Evolutionary conservation across 768 basidiomycete species (phyloP), one percentile per base, ranked within the genome.

Genomic region (Asterophora lycoperdoides): DNA sequence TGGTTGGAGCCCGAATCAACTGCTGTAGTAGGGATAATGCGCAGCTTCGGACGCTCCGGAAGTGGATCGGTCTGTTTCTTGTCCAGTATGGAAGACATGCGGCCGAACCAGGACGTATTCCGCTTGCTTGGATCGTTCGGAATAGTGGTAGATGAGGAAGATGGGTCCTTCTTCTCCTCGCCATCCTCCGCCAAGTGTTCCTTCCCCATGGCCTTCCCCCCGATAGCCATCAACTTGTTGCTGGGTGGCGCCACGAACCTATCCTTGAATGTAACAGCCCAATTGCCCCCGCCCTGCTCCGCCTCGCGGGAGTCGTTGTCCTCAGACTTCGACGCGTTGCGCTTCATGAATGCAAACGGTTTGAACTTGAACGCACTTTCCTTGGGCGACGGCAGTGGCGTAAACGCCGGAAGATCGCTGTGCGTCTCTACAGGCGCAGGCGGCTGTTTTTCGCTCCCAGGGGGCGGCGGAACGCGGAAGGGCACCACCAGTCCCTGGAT

Each of bases 361-460:
- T 67, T 68, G 46, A 67, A 59, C 8, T 67, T 67, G 44, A 67
- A 60, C 8, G 63, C 51, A 34, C 63, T 56, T 4, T 64, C 65
- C 40, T 60, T 65, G n/a, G 73, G 65, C 32, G 68, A 69, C 17
- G 76, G 74, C 52, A 78, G 64, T 6, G 79, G 81, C 23, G 76
- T 77, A 51, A 82, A 82, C 18, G 73, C 73, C 13, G 68, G 68
- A 14, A 75, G 54, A 34, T 71, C 63, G 23, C 58, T 51, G 46
- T 63, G 55, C 35, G 29, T 6, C 23, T 6, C 23, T n/a, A n/a
- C 33, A 29, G 29, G 5, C 33, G 44, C 32, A n/a, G 49, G 51
- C 17, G 55, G 36, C 17, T 8, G 28, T 5, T 63, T 59, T 49
- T 65, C 62, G 41, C 56, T 44, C 17, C 30, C 49, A 29, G 40